Percentiles rank a stretch among this genome's conserved stretches.
These are phyloP conservation scores for Adansonia rubrostipa DNA, from an alignment of 441 rosid species.

Conservation along the genomic window DNA sequence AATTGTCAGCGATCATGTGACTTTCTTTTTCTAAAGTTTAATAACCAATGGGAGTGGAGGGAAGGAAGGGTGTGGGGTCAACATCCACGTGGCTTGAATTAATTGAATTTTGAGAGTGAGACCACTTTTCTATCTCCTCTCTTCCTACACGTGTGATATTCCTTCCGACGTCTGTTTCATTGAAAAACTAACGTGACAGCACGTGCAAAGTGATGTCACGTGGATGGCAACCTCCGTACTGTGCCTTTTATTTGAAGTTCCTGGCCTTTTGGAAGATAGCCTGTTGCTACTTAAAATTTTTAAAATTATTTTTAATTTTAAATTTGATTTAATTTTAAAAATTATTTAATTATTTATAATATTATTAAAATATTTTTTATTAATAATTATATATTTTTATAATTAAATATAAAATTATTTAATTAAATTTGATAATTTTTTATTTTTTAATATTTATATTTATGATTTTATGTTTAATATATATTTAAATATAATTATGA, in stretches of 20 bases:
- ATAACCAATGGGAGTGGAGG: neutral
- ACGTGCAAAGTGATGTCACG: slow-evolving; percentile 40
- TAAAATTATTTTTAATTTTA: too few relatives aligned
- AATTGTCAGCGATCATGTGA: slow-evolving; percentile 71
- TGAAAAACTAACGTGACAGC: slow-evolving; percentile 36
- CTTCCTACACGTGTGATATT: slow-evolving; percentile 23
- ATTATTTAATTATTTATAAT: too few relatives aligned
- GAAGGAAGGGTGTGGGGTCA: slow-evolving; percentile 23
- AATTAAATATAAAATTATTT: too few relatives aligned
- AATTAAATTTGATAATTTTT: too few relatives aligned
- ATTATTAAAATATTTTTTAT: too few relatives aligned
- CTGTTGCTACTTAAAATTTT: too few relatives aligned
- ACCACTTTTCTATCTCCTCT: slow-evolving; percentile 36
- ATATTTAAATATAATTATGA: too few relatives aligned
- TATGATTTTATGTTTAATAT: too few relatives aligned
- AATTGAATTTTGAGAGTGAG: slow-evolving; percentile 7
- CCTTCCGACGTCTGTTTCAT: neutral
- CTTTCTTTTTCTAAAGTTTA: slow-evolving; percentile 14
- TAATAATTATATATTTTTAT: too few relatives aligned
- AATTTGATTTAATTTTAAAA: too few relatives aligned
- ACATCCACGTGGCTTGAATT: slow-evolving; percentile 45
- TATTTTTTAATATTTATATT: too few relatives aligned
- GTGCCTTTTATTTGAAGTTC: neutral
- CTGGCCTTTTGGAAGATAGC: too few relatives aligned
- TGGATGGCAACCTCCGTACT: slow-evolving; percentile 24